A percentile compares a stretch with the other conserved stretches of the same genome.
These are phyloP conservation scores for Gossypium gossypioides DNA, from an alignment of 441 rosid genomes.

Conservation along the genomic window DNA sequence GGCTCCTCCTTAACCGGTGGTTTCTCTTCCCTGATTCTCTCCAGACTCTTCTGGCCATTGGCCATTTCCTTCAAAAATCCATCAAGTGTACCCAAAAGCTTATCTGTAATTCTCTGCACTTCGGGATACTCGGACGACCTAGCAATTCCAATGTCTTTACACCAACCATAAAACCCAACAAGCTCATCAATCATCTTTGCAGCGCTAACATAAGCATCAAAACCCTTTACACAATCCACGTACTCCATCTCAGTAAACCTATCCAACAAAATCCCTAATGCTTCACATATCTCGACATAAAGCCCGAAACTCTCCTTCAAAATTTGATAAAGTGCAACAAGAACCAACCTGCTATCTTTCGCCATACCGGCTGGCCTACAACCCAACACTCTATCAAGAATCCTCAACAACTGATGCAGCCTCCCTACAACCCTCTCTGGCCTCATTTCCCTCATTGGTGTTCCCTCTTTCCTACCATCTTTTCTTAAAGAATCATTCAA, in stretches of 20 bases:
- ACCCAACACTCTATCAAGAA: slow-evolving; percentile 28
- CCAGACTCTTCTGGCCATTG: slow-evolving; percentile 35
- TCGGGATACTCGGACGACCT: slow-evolving; percentile 53
- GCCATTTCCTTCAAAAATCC: slow-evolving; percentile 44
- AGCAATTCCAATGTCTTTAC: slow-evolving; percentile 46
- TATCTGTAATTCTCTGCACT: slow-evolving; percentile 43
- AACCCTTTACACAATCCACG: slow-evolving; percentile 41
- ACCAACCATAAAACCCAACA: slow-evolving; percentile 42
- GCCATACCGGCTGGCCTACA: slow-evolving; percentile 43
- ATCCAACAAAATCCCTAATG: slow-evolving; percentile 37
- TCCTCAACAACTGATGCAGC: slow-evolving; percentile 24
- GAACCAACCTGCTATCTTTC: slow-evolving; percentile 39
- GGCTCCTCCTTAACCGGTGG: slow-evolving; percentile 25
- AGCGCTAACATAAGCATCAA: slow-evolving; percentile 41
- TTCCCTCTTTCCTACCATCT: slow-evolving; percentile 17
- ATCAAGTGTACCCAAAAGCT: slow-evolving; percentile 44
- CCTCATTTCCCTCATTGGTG: slow-evolving; percentile 25
- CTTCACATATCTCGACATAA: slow-evolving; percentile 45
- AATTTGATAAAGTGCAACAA: slow-evolving; percentile 36
- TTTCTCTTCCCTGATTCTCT: slow-evolving; percentile 31
- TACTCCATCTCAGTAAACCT: slow-evolving; percentile 49
- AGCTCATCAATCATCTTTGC: slow-evolving; percentile 57
- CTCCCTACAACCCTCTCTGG: slow-evolving; percentile 25
- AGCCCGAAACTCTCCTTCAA: slow-evolving; percentile 50
- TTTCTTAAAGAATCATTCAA: slow-evolving; percentile 19